Percentiles rank a stretch among this genome's conserved stretches.
Conservation (phyloP, 495 filamentous ascomycete genomes). For the Aspergillus baeticus region DNA sequence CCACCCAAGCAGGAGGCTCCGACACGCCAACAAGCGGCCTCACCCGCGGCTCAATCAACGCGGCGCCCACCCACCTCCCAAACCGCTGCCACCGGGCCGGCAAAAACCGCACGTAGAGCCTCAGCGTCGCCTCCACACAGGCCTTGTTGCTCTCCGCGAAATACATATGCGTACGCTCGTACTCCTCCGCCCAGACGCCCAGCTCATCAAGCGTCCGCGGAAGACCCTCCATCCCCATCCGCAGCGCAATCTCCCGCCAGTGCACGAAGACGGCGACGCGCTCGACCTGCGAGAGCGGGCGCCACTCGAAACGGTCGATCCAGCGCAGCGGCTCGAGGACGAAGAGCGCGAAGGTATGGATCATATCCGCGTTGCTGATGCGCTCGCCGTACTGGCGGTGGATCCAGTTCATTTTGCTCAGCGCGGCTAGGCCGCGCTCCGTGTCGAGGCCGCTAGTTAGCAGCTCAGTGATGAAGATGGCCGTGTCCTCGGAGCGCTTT, state of each 20-base stretch:
- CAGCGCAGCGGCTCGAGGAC: constrained; percentile 40
- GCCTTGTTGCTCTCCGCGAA: constrained; percentile 2
- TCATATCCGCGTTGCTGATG: constrained; percentile 34
- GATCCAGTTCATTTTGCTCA: constrained; percentile 12
- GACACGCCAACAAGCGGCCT: not conserved
- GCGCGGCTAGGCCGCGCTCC: not conserved
- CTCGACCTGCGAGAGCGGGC: constrained; percentile 35
- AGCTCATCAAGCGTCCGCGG: not conserved
- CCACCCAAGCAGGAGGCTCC: not conserved
- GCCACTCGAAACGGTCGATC: constrained; percentile 43
- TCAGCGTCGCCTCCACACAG: not conserved
- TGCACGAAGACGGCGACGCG: constrained; percentile 35
- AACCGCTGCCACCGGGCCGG: not conserved
- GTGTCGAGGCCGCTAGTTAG: not conserved
- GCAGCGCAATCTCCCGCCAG: constrained; percentile 41
- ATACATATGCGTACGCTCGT: constrained; percentile 1
- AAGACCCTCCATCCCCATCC: constrained; percentile 16
- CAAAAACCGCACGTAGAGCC: constrained; percentile 1
- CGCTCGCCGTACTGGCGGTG: constrained; percentile 7
- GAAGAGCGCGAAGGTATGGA: constrained; percentile 44
- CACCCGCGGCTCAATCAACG: constrained; percentile 7
- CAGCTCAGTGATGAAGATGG: constrained; percentile 3
- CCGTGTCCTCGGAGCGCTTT: constrained; percentile 9
- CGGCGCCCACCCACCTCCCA: not conserved
- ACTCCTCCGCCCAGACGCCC: not conserved